Conservation (phyloP, 2,329 filamentous ascomycete genomes). For the Elsinoe necatrix region DNA sequence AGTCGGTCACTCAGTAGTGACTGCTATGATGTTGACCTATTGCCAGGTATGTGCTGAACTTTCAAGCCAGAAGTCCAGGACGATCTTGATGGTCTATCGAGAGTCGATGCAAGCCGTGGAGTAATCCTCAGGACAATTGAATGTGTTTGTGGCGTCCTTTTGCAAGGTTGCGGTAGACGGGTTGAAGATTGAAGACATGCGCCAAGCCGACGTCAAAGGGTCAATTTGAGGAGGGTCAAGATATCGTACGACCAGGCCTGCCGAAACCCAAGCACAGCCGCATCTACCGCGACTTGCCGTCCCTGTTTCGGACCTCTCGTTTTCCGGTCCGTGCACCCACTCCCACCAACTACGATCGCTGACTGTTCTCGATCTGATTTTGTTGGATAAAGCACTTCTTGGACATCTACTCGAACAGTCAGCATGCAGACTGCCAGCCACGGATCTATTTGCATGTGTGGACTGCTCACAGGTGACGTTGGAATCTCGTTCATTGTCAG, state of each 20-base stretch:
- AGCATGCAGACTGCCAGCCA: not conserved
- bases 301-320: not conserved
- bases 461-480: not conserved
- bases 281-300: not conserved
- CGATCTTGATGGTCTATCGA: not conserved
- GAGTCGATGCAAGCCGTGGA: not conserved
- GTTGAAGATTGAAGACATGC: constrained; percentile 2
- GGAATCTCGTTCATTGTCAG: not conserved
- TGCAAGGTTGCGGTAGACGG: constrained; percentile 9
- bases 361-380: not conserved
- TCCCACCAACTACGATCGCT: not conserved
- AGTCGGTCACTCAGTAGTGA: not conserved
- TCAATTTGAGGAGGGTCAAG: constrained; percentile 8
- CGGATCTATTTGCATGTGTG: not conserved
- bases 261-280: not conserved
- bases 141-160: not conserved
- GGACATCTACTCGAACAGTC: not conserved
- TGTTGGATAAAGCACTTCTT: not conserved
- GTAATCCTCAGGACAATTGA: not conserved
- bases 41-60: not conserved
- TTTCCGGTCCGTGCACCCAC: constrained; percentile 4
- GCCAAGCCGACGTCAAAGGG: constrained; percentile 11
- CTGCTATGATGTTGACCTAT: not conserved
- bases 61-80: not conserved
- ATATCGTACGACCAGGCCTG: constrained; percentile 7